These are phyloP conservation scores for Botrytis sinoallii DNA, from an alignment of 2,329 filamentous ascomycete genomes.

Conservation along the genomic window DNA sequence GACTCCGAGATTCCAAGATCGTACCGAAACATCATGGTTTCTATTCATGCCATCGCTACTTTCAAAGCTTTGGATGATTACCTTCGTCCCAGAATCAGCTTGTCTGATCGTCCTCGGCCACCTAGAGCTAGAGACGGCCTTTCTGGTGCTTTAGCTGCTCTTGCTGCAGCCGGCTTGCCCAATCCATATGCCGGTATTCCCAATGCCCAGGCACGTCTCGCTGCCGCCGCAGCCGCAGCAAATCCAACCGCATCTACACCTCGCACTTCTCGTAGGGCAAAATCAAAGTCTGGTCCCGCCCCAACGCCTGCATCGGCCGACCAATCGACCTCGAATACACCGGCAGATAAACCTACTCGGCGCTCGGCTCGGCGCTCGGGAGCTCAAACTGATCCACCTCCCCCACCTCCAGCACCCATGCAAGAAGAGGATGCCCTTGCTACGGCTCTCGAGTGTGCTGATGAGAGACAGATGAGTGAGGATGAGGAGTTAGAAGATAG, in stretches of 20 bases:
- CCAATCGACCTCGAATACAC: conserved; percentile 42
- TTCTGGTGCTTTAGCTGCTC: conserved; percentile 68
- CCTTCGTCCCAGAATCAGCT: conserved; percentile 79
- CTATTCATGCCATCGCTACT: conserved; percentile 95
- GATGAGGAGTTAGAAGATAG: conserved; percentile 65
- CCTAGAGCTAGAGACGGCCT: conserved; percentile 60
- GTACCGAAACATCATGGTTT: conserved; percentile 95
- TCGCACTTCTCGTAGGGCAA: conserved; percentile 37
- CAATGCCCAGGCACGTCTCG: conserved; percentile 32
- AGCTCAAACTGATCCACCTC: conserved; percentile 50
- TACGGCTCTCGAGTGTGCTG: conserved; percentile 82
- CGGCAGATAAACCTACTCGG: conserved; percentile 58
- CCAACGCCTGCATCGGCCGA: conserved; percentile 43
- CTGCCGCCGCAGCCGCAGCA: conserved; percentile 37
- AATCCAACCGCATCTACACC: conserved; percentile 41
- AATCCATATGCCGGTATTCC: conserved; percentile 41
- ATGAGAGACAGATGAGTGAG: conserved; percentile 80
- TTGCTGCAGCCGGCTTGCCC: conserved; percentile 68
- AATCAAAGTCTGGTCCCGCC: conserved; percentile 47
- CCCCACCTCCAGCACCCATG: conserved; percentile 52
- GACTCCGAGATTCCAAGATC: conserved; percentile 83
- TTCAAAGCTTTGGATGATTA: conserved; percentile 98
- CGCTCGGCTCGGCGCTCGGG: conserved; percentile 62
- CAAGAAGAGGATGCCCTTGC: conserved; percentile 60
- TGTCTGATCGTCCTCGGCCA: conserved; percentile 69